Base-by-base conservation (phyloP, 805 yeast species). In the Metschnikowia drakensbergensis region DNA sequence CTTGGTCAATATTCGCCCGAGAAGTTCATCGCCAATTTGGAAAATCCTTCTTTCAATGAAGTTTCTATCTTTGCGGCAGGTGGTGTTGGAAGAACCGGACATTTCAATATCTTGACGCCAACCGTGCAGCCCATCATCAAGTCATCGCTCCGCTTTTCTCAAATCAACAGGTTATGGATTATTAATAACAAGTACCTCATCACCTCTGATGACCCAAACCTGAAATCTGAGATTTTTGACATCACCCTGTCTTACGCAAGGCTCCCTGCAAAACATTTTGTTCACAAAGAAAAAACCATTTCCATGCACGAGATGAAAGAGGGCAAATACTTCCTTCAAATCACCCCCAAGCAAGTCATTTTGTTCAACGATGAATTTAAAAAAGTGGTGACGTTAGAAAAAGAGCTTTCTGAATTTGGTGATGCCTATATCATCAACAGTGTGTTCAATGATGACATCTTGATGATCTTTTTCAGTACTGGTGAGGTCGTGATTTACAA, bases 81-180 rank as follows among this genome's bases (percentile, higher is more conserved):
- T 0, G 96, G 97, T 0, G 72, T 81, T 11, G 82, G 76, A 6
- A 55, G 62, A 0, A 72, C 77, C 5, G 79, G 86, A 9, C 73
- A 77, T 22, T 52, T 91, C 29, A 80, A 84, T 31, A 74, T 84
- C 3, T 75, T 88, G 50, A 77, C 82, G 26, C 88, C 89, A 5
- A 74, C 85, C 3, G 74, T 89, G 10, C 82, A 82, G 50, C 96
- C 96, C 0, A 63, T 62, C 0, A 78, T 89, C 6, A 77, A 80
- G 45, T 80, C 88, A 2, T 82, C 90, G 3, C 72, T 88, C 46
- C 82, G 80, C 51, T 86, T 86, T 58, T 84, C 84, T 22, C 85
- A 82, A 60, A 83, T 86, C 31, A 80, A 83, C 54, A 80, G 83
- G 56, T 75, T 87, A 58, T 90, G 96, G 96, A 85, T 86, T 37